Percentiles rank a stretch among this genome's conserved stretches.
Evolutionary conservation across 2,329 filamentous ascomycete species (phyloP).

Genomic region (Fusarium piperis): DNA sequence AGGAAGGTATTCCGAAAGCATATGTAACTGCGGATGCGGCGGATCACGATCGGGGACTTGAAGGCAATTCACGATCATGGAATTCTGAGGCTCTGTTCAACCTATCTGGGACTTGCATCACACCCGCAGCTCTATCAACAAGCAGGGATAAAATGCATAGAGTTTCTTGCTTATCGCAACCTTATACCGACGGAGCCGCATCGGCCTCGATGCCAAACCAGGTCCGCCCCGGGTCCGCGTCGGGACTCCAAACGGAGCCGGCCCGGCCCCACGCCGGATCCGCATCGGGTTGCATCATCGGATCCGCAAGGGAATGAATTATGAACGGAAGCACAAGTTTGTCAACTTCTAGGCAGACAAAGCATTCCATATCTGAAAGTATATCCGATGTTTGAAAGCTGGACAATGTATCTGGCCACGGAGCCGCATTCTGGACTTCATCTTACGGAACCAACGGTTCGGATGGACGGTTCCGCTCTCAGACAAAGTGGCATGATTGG

Average conservation of each 20-base stretch:
- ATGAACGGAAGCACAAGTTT: neutral
- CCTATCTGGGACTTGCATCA: neutral
- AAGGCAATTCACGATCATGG: too few species aligned
- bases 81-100: neutral
- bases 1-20: neutral
- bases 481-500: neutral
- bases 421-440: neutral
- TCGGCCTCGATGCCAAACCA: neutral
- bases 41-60: neutral
- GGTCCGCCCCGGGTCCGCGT: neutral
- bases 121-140: neutral
- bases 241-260: neutral
- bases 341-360: neutral
- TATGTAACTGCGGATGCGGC: neutral
- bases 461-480: neutral
- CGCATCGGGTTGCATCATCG: neutral
- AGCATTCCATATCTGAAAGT: neutral
- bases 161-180: neutral
- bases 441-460: neutral
- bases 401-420: neutral
- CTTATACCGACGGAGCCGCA: neutral
- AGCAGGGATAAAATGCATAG: neutral
- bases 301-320: neutral
- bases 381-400: neutral
- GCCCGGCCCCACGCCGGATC: neutral